A percentile compares a stretch with the other conserved stretches of the same genome.
Conservation (phyloP, 371 early-diverging fungal species). For the Quaeritorhiza haematococci region DNA sequence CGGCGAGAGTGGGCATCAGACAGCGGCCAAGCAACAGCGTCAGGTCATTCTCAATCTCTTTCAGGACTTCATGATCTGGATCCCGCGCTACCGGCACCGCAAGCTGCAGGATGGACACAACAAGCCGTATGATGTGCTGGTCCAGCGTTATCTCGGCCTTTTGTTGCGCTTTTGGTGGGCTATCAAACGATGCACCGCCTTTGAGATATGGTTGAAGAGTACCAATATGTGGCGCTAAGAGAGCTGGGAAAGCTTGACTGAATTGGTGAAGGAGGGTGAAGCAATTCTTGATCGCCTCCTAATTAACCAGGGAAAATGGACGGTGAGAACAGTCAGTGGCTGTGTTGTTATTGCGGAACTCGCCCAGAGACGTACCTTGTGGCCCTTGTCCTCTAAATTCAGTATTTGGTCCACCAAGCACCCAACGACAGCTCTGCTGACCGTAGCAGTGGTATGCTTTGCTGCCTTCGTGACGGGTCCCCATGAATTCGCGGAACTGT, state of each 20-base stretch:
- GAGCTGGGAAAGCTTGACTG: slow-evolving; percentile 16
- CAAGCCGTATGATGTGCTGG: slow-evolving; percentile 45
- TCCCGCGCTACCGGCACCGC: slow-evolving; percentile 55
- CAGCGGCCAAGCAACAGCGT: slow-evolving; percentile 50
- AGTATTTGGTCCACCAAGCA: slow-evolving; percentile 25
- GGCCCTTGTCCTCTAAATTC: slow-evolving; percentile 17
- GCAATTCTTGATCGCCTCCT: slow-evolving; percentile 13
- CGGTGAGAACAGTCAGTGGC: background rate
- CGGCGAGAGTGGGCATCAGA: too few relatives aligned
- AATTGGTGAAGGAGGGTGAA: slow-evolving; percentile 17
- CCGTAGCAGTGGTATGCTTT: slow-evolving; percentile 5
- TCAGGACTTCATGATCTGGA: slow-evolving; percentile 49
- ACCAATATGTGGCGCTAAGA: slow-evolving; percentile 20
- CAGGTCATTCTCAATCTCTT: slow-evolving; percentile 50
- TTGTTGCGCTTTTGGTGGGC: slow-evolving; percentile 1
- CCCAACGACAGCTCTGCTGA: slow-evolving; percentile 18
- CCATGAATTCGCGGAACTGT: too few relatives aligned
- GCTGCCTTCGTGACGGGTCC: slow-evolving; percentile 1
- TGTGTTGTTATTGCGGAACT: background rate
- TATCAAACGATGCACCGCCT: background rate
- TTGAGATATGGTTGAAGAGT: slow-evolving; percentile 19
- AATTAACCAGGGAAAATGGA: too few relatives aligned
- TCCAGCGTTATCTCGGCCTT: slow-evolving; percentile 32
- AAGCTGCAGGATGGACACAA: slow-evolving; percentile 52
- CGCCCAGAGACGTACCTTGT: slow-evolving; percentile 13